A percentile compares a stretch with the other conserved stretches of the same genome.
These are phyloP conservation scores for Solanum hybrid DNA, from an alignment of 305 asterid species.

Conservation along the genomic window DNA sequence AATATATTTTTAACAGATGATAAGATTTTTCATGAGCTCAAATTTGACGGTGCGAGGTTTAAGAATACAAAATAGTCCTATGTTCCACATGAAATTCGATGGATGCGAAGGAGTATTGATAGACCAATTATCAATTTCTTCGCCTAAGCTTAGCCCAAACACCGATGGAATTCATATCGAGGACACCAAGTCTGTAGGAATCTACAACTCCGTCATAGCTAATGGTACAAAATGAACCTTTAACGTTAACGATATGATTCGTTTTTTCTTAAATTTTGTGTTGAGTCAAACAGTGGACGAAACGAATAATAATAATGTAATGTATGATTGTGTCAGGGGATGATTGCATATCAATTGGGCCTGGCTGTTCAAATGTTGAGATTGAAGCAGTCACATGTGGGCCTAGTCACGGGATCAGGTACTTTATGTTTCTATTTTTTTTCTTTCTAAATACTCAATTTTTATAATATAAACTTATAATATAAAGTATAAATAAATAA, in stretches of 20 bases:
- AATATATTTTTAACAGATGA: slow-evolving; percentile 30
- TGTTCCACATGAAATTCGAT: slow-evolving; percentile 87
- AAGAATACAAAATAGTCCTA: slow-evolving; percentile 77
- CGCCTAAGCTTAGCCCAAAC: slow-evolving; percentile 89
- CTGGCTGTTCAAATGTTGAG: slow-evolving; percentile 73
- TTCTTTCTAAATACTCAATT: not conserved
- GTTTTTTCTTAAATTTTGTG: not conserved
- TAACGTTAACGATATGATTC: not conserved
- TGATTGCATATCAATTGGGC: slow-evolving; percentile 89
- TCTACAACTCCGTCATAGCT: slow-evolving; percentile 64
- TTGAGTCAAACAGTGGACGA: not conserved
- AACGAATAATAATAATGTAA: not conserved
- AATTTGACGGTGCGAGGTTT: slow-evolving; percentile 61
- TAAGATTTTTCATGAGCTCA: slow-evolving; percentile 87
- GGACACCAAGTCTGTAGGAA: slow-evolving; percentile 67
- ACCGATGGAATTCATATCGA: slow-evolving; percentile 91
- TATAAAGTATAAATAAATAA: not conserved
- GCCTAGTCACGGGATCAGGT: slow-evolving; percentile 99
- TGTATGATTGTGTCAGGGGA: slow-evolving; percentile 43
- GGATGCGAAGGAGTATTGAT: slow-evolving; percentile 72
- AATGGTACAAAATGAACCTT: slow-evolving; percentile 34
- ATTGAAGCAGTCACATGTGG: slow-evolving; percentile 84
- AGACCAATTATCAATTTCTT: slow-evolving; percentile 54
- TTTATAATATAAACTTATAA: not conserved
- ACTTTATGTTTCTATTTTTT: not conserved